phyloP scores from a whole-genome alignment of 1,284 basidiomycete species.

The Agroathelia rolfsii region DNA sequence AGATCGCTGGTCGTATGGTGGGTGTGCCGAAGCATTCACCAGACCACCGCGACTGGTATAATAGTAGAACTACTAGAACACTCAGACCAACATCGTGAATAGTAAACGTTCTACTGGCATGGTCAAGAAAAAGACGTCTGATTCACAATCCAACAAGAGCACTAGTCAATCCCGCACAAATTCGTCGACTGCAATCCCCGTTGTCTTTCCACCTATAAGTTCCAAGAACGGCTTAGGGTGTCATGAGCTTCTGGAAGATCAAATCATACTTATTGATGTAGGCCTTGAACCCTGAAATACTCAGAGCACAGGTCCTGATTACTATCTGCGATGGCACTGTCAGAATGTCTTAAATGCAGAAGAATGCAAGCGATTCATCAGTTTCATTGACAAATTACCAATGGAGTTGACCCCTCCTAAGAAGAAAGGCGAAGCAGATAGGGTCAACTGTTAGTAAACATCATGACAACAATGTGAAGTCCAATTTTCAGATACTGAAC shows the following conservation, averaged over 20 bases:
- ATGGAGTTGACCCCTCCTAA: slow-evolving; percentile 64
- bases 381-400: slow-evolving; percentile 53
- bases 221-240: slow-evolving; percentile 36
- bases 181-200: no score
- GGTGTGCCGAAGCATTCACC: no score
- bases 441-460: slow-evolving; percentile 54
- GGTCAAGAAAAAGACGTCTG: no score
- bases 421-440: slow-evolving; percentile 66
- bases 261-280: slow-evolving; percentile 58
- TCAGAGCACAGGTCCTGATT: background rate
- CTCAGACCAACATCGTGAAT: no score
- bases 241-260: slow-evolving; percentile 44
- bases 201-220: slow-evolving; percentile 21
- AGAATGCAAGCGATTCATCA: slow-evolving; percentile 56
- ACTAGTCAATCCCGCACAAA: no score
- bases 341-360: slow-evolving; percentile 47
- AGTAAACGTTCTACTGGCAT: no score
- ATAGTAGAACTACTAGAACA: no score
- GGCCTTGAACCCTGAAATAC: slow-evolving; percentile 16
- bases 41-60: no score
- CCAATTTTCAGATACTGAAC: slow-evolving; percentile 1
- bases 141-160: no score
- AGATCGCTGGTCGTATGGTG: no score
- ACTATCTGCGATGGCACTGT: slow-evolving; percentile 1
- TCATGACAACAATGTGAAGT: slow-evolving; percentile 1